phyloP scores from a whole-genome alignment of 2,329 filamentous ascomycete species.

The Plenodomus lindquistii region DNA sequence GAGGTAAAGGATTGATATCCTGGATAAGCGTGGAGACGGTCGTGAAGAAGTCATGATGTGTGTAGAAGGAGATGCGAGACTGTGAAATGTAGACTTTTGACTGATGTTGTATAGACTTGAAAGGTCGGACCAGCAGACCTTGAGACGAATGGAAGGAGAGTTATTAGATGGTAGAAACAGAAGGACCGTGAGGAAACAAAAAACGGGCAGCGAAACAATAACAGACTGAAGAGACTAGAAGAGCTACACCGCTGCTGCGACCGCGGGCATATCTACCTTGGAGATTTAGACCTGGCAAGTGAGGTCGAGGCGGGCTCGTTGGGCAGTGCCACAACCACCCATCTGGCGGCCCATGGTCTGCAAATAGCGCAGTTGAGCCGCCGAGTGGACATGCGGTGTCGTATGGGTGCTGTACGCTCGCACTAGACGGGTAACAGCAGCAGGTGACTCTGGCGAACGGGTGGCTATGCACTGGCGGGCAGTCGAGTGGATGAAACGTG shows the following conservation, averaged over 20 bases:
- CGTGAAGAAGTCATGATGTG: constrained; percentile 35
- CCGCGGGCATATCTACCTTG: constrained; percentile 25
- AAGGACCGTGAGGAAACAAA: constrained; percentile 6
- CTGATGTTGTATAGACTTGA: constrained; percentile 2
- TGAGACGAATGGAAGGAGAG: constrained; percentile 3
- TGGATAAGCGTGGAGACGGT: constrained; percentile 32
- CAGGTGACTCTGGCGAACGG: constrained; percentile 28
- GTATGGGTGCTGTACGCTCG: constrained; percentile 15
- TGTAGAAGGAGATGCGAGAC: not conserved
- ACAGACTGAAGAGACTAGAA: constrained; percentile 8
- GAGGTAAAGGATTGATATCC: constrained; percentile 39
- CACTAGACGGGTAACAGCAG: constrained; percentile 29
- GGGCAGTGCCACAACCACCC: constrained; percentile 15
- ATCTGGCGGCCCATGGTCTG: constrained; percentile 25
- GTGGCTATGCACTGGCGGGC: constrained; percentile 34
- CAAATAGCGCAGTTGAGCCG: constrained; percentile 37
- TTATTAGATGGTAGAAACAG: constrained; percentile 6
- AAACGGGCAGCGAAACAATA: not conserved
- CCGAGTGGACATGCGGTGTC: constrained; percentile 37
- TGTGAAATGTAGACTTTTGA: not conserved
- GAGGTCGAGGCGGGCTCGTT: constrained; percentile 6
- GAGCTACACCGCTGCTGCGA: constrained; percentile 3
- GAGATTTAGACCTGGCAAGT: constrained; percentile 11
- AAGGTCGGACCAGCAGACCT: constrained; percentile 15
- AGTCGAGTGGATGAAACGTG: constrained; percentile 35